Base-by-base conservation (phyloP, 2,329 filamentous ascomycete species). In the Colletotrichum filicis region DNA sequence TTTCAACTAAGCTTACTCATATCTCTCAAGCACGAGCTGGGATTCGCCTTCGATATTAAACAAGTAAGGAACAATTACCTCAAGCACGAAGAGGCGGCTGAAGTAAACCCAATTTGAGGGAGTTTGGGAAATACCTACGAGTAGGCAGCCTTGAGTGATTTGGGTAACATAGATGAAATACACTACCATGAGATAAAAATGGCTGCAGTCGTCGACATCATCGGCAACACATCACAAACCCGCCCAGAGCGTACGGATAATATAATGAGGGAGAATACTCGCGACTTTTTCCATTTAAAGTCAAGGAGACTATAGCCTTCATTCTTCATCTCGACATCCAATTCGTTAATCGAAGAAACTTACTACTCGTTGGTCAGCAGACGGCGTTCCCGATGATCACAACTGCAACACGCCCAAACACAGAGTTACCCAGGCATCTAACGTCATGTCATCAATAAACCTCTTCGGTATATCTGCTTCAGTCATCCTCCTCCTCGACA, bases 401-500 rank as follows among this genome's bases (percentile, higher is more conserved):
- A 49, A 8, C 3, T n/a, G 9, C 16, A 49, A 9, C 16, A n/a
- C 19, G 42, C 16, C 19, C 42, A 46, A n/a, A 3, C 7, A 9
- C 19, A 16, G 5, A 16, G 7, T 19, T 9, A 11, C 19, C 7
- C 16, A 9, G 8, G 12, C 30, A 24, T 35, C 5, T n/a, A 28
- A n/a, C 22, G 32, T 26, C 22, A 55, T 26, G 35, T 64, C 14
- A n/a, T 49, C 9, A 7, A 5, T 16, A 14, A 19, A 64, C 22
- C 14, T 28, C 6, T 11, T n/a, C 16, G 62, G 53, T 59, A 32
- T 22, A 19, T 6, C 37, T 42, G 37, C 24, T 42, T 69, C 49
- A 73, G 55, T 76, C 77, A 0, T 75, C 75, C 4, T 85, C 84
- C 12, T 80, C 82, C 16, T 82, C 81, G 6, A 76, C 78, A 12